Evolutionary conservation across 805 yeast species (phyloP).

Genomic region (Schwanniomyces vanrijiae): DNA sequence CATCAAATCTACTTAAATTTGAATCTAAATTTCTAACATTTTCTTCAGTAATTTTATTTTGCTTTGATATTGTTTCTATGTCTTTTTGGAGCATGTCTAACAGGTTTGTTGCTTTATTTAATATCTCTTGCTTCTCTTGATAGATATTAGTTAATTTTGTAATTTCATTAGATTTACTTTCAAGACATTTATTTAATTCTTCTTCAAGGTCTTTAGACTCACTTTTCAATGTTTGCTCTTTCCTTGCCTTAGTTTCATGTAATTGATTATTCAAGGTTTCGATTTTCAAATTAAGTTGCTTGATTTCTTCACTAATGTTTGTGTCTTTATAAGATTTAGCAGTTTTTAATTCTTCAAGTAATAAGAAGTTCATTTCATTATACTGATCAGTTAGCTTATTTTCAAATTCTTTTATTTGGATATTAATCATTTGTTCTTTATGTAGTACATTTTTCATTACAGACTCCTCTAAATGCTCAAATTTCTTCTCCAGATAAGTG

Average conservation of each 20-base stretch:
- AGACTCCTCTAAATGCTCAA: conserved; percentile 23
- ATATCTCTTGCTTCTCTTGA: conserved; percentile 21
- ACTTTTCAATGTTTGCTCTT: conserved; percentile 7
- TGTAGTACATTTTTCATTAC: conserved; percentile 28
- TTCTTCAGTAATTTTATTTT: conserved; percentile 5
- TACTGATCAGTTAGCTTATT: conserved; percentile 25
- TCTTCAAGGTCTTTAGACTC: conserved; percentile 14
- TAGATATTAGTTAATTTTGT: conserved; percentile 25
- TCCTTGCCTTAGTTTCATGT: conserved; percentile 10
- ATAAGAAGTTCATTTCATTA: conserved; percentile 31
- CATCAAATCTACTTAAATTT: conserved; percentile 16
- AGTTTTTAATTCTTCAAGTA: conserved; percentile 29
- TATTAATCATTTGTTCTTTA: conserved; percentile 26
- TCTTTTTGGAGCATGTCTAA: conserved; percentile 3
- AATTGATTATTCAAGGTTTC: conserved; percentile 8
- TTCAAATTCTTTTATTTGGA: conserved; percentile 29
- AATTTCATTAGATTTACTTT: conserved; percentile 19
- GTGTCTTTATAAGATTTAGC: conserved; percentile 25
- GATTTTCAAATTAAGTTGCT: conserved; percentile 11
- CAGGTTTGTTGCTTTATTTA: conserved; percentile 13
- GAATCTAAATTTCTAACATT: conserved; percentile 12
- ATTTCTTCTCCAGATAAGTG: conserved; percentile 12
- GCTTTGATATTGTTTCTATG: conserved; percentile 3
- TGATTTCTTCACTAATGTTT: conserved; percentile 15
- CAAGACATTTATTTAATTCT: conserved; percentile 15